A percentile compares a stretch with the other conserved stretches of the same genome.
Evolutionary conservation across 2,329 filamentous ascomycete species (phyloP).

Genomic region (Paraphaeosphaeria minitans): DNA sequence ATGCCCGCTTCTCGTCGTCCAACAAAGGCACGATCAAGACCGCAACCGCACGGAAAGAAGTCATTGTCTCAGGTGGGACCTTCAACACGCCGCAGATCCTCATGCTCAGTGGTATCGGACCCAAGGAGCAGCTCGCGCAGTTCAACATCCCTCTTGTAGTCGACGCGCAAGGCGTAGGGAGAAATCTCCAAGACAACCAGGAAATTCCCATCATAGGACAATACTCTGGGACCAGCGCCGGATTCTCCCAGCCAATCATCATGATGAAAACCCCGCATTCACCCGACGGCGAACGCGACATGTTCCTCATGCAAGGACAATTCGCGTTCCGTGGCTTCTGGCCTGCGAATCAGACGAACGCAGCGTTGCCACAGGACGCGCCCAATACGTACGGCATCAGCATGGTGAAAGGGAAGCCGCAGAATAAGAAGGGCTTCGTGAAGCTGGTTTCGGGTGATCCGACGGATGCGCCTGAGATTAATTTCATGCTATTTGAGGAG

Average conservation of each 20-base stretch:
- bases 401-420: constrained; percentile 65
- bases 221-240: constrained; percentile 12
- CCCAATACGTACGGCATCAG: constrained; percentile 27
- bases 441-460: constrained; percentile 63
- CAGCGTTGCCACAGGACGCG: constrained; percentile 18
- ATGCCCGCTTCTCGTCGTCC: constrained; percentile 42
- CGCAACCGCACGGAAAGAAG: constrained; percentile 43
- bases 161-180: constrained; percentile 60
- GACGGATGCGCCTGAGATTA: constrained; percentile 64
- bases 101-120: constrained; percentile 66
- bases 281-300: constrained; percentile 29
- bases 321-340: constrained; percentile 34
- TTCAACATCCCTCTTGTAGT: constrained; percentile 59
- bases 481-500: constrained; percentile 37
- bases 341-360: constrained; percentile 27
- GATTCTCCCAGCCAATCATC: constrained; percentile 23
- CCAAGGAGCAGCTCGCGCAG: constrained; percentile 55
- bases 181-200: constrained; percentile 65
- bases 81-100: constrained; percentile 68
- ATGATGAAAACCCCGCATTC: constrained; percentile 28
- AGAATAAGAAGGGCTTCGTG: constrained; percentile 65
- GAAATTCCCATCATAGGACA: constrained; percentile 50
- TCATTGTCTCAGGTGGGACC: constrained; percentile 50
- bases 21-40: constrained; percentile 37
- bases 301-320: constrained; percentile 30